These are phyloP conservation scores for Boletus barrowsii DNA, from an alignment of 768 basidiomycete genomes.

Conservation along the genomic window DNA sequence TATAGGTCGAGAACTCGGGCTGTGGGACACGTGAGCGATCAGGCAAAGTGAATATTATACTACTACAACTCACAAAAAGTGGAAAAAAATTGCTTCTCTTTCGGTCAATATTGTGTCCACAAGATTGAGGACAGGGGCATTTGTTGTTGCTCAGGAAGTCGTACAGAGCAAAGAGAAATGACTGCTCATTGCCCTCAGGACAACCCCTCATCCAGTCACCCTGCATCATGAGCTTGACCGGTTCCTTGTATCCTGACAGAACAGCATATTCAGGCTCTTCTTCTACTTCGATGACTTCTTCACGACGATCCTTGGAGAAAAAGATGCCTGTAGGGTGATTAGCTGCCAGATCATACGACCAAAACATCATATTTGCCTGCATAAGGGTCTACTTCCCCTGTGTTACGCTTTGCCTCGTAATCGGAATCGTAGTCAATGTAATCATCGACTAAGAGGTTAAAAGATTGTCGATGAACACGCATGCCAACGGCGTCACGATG, in stretches of 20 bases:
- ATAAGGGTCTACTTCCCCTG: constrained; percentile 80
- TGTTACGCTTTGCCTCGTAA: constrained; percentile 48
- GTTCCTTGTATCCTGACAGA: constrained; percentile 43
- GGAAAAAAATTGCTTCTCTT: constrained; percentile 80
- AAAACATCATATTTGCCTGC: constrained; percentile 51
- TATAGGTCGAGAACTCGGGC: constrained; percentile 72
- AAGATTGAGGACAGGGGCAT: constrained; percentile 72
- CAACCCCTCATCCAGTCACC: constrained; percentile 98
- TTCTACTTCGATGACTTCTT: constrained; percentile 90
- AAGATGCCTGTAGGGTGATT: constrained; percentile 63
- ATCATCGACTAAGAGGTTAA: constrained; percentile 42
- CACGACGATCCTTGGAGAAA: constrained; percentile 91
- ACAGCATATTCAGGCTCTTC: constrained; percentile 61
- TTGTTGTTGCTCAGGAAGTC: constrained; percentile 61
- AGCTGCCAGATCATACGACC: constrained; percentile 1
- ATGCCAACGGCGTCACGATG: neutral
- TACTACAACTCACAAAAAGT: constrained; percentile 60
- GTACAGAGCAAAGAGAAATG: constrained; percentile 83
- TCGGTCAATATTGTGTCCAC: constrained; percentile 59
- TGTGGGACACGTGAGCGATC: constrained; percentile 32
- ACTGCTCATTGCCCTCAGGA: constrained; percentile 89
- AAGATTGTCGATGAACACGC: constrained; percentile 13
- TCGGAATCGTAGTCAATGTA: constrained; percentile 85
- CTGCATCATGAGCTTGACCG: constrained; percentile 71
- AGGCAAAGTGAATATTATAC: neutral